Evolutionary conservation across 1,139 yeast genomes (phyloP).

Genomic region (Debaryomycetaceae sp.): DNA sequence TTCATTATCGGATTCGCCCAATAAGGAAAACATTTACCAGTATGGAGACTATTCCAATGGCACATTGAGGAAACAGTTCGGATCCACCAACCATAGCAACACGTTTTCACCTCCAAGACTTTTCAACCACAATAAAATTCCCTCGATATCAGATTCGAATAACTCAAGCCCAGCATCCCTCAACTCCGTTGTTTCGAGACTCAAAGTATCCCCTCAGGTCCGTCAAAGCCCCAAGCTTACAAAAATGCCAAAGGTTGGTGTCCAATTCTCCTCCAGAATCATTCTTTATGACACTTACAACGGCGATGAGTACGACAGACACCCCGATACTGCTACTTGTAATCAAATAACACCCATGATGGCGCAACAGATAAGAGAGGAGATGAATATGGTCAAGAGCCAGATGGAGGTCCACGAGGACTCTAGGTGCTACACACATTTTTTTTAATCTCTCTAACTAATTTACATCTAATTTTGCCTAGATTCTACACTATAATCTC

Average conservation of each 20-base stretch:
- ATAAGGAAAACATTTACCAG: conserved; percentile 5
- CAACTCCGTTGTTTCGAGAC: conserved; percentile 28
- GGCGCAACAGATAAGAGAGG: conserved; percentile 86
- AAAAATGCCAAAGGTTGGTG: conserved; percentile 23
- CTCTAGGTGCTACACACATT: conserved; percentile 80
- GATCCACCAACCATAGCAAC: conserved; percentile 1
- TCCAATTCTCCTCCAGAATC: conserved; percentile 81
- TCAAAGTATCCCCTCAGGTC: conserved; percentile 17
- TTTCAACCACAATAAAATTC: conserved; percentile 27
- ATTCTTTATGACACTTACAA: conserved; percentile 84
- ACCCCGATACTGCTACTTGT: conserved; percentile 91
- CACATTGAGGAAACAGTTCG: not conserved
- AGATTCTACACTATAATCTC: not conserved
- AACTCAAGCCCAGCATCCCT: conserved; percentile 31
- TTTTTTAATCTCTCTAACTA: conserved; percentile 40
- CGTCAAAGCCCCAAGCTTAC: not conserved
- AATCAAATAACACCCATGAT: conserved; percentile 84
- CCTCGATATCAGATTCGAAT: conserved; percentile 22
- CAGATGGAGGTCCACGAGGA: conserved; percentile 80
- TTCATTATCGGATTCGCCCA: conserved; percentile 1
- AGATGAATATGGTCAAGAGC: conserved; percentile 71
- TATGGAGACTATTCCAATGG: not conserved
- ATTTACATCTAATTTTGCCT: not conserved
- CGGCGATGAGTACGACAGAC: conserved; percentile 84
- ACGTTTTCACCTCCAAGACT: conserved; percentile 14